A percentile compares a stretch with the other conserved stretches of the same genome.
Evolutionary conservation across 2,329 filamentous ascomycete genomes (phyloP).

Genomic region (Ceratocystis papillata): DNA sequence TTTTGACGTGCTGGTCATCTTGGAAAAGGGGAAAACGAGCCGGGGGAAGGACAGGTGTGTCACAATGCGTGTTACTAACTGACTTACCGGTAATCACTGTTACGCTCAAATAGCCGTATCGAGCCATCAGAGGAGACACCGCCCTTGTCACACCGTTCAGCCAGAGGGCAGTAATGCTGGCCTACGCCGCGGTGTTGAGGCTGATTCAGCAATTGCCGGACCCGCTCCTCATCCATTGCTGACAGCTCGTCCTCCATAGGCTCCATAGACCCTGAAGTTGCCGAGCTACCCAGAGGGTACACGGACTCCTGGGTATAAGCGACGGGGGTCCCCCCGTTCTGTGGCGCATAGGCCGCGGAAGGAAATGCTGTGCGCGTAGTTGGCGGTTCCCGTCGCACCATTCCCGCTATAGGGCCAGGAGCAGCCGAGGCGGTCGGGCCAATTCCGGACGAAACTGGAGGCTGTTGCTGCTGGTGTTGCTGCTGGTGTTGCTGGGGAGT

Average conservation of each 20-base stretch:
- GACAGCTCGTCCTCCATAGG: constrained; percentile 22
- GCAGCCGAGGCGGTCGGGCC: not conserved
- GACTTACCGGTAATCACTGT: constrained; percentile 22
- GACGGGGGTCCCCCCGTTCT: not conserved
- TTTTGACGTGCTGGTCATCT: not conserved
- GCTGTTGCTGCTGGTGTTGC: constrained; percentile 15
- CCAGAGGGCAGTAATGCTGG: constrained; percentile 21
- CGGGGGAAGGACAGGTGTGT: not conserved
- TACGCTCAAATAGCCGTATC: constrained; percentile 22
- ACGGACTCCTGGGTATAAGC: constrained; percentile 5
- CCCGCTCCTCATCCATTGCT: constrained; percentile 18
- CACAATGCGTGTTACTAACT: not conserved
- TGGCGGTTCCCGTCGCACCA: constrained; percentile 12
- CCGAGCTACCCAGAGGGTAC: constrained; percentile 14
- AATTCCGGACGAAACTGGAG: constrained; percentile 10
- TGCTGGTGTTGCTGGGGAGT: not conserved
- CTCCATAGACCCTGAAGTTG: constrained; percentile 16
- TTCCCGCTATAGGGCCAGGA: constrained; percentile 3
- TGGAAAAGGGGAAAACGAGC: not conserved
- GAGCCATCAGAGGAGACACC: constrained; percentile 18
- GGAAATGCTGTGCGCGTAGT: not conserved
- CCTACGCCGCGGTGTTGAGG: constrained; percentile 23
- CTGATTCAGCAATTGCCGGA: constrained; percentile 21
- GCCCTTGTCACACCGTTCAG: constrained; percentile 22
- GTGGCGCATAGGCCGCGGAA: constrained; percentile 10